Base-by-base conservation (phyloP, 2,329 filamentous ascomycete genomes). In the Penicillium capsulatum region DNA sequence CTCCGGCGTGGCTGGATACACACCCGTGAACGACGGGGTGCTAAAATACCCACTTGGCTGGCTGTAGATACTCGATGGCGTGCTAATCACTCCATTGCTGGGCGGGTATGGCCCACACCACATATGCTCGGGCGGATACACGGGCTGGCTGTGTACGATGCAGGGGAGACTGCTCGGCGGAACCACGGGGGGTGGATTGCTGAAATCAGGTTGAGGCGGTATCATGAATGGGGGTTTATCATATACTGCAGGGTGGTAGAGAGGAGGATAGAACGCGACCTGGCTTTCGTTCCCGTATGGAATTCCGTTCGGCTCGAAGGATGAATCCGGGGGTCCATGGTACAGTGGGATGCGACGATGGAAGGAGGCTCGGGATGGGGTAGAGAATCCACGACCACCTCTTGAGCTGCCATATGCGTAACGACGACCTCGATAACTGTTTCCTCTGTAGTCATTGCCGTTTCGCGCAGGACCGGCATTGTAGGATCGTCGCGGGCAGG, bases 141-240 rank as follows among this genome's bases (percentile, higher is more conserved):
- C 6, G 9, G 39, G 39, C 26, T 45, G 42, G 10, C 38, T 41
- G 8, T 19, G 20, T 28, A 45, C 41, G 13, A 50, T 30, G n/a
- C 43, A 38, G 5, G 42, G 42, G 11, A 11, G 19, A 24, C 19
- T 33, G 10, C 5, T 38, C 36, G 37, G 3, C n/a, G 10, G 7
- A 13, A 36, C 31, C 14, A 37, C n/a, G 6, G 26, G 26, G 26
- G 9, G 26, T 28, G 26, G 26, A n/a, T 14, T 28, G 26, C 9
- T n/a, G 11, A n/a, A 28, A 5, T 14, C 5, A 4, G 26, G 26
- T 28, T 28, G 26, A 4, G 6, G 4, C 4, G 4, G 9, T 4
- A 28, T 14, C 9, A n/a, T 28, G 26, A 28, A 28, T 6, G 26
- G 26, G 5, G 26, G 11, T 7, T 11, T 11, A 28, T n/a, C 13